Conservation (phyloP, 192 early-diverging fungal genomes). For the Piromyces sp. region DNA sequence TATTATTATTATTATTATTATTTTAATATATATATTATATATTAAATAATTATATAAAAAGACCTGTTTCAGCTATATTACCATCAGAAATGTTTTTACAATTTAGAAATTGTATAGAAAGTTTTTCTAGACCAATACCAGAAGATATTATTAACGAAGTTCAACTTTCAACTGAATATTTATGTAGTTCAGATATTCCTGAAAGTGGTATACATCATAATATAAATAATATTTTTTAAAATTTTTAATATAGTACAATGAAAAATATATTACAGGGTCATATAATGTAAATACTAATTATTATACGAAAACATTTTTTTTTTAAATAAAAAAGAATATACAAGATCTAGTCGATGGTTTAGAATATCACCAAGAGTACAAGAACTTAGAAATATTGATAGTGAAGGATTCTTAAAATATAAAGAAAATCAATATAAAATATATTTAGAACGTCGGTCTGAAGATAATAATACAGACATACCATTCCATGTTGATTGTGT, state of each 20-base stretch:
- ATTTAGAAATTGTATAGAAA: neutral
- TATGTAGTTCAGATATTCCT: neutral
- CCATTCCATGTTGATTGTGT: neutral
- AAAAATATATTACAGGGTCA: too few species aligned
- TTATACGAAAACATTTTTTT: too few species aligned
- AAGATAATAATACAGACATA: neutral
- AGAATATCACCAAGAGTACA: neutral
- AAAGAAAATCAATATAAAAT: neutral
- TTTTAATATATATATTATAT: too few species aligned
- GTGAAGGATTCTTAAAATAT: neutral
- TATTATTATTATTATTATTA: too few species aligned
- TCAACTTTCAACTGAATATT: neutral
- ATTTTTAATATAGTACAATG: too few species aligned
- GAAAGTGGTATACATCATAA: neutral
- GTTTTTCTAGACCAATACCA: neutral
- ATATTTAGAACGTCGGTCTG: neutral
- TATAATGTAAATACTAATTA: too few species aligned
- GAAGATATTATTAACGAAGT: neutral
- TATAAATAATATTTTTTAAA: neutral
- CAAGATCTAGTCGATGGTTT: neutral
- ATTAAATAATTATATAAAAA: neutral
- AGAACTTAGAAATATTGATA: neutral
- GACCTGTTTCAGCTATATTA: neutral
- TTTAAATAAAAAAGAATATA: neutral
- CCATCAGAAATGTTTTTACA: neutral